Evolutionary conservation across 2,329 filamentous ascomycete species (phyloP), one percentile per base, ranked within the genome.

Genomic region (Capronia coronata): DNA sequence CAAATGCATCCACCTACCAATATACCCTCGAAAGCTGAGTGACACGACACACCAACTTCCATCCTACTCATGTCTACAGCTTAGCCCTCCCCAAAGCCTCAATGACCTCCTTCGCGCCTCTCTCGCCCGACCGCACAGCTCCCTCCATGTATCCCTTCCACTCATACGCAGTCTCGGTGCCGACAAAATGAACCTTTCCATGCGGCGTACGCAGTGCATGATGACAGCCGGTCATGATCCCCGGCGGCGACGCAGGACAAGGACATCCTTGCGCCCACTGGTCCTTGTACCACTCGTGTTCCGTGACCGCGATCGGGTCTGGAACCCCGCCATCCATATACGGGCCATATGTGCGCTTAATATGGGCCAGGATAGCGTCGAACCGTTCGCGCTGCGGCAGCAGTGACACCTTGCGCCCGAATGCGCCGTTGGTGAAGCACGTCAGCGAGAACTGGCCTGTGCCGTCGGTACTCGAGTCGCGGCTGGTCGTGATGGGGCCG

Each of bases 131-230:
- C 3, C 70, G 57, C 10, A 0, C 10, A 0, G 77, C 77, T 2
- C 78, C 77, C 52, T 80, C 77, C 75, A 80, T 78, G 56, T 79
- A 79, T 0, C 77, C 76, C 45, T 74, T 76, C 76, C 76, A 79
- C 51, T 74, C 70, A 7, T 61, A 66, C 0, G 72, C 69, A 0
- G 71, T 76, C 65, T 80, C 77, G 0, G 76, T 78, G 0, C 78
- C 77, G 2, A 71, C 74, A 56, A 79, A 80, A 54, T 79, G 72
- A 2, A 78, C 35, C 22, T 73, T 66, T 2, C 69, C 64, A 43
- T 64, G 62, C 1, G 63, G 54, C 27, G 66, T 60, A 11, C 68
- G 59, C 7, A 74, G 52, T 0, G 63, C 50, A 34, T 51, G 64
- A 2, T 64, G 56, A 1, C 59, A 58, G 4, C 62, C 42, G 18